Percentiles rank a stretch among this genome's conserved stretches.
Evolutionary conservation across 2,329 filamentous ascomycete species (phyloP).

Genomic region (Coniella lustricola): DNA sequence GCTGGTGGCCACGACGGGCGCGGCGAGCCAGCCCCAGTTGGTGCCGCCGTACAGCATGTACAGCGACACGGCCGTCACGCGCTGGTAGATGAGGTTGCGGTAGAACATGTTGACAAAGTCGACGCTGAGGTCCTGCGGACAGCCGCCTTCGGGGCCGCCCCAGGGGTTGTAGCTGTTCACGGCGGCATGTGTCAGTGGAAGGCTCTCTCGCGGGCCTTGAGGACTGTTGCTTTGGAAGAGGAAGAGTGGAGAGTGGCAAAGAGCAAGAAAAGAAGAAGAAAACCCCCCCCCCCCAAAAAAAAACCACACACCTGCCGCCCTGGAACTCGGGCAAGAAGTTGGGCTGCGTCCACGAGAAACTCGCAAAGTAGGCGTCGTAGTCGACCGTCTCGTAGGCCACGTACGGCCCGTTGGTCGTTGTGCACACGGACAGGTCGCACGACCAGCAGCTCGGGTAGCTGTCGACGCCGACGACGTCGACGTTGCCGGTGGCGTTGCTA

Average conservation of each 20-base stretch:
- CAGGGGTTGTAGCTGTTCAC: conserved; percentile 52
- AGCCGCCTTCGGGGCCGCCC: conserved; percentile 52
- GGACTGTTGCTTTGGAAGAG: no score
- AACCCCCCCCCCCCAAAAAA: no score
- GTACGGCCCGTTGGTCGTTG: conserved; percentile 51
- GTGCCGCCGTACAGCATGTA: conserved; percentile 63
- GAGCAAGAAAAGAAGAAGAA: not conserved
- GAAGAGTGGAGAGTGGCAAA: no score
- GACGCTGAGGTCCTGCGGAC: conserved; percentile 44
- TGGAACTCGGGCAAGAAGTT: conserved; percentile 54
- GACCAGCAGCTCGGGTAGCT: conserved; percentile 54
- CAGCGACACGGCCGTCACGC: conserved; percentile 51
- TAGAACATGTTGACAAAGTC: conserved; percentile 61
- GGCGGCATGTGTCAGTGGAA: no score
- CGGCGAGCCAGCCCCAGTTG: conserved; percentile 53
- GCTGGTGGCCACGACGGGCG: conserved; percentile 50
- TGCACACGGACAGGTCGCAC: conserved; percentile 55
- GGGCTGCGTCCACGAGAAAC: conserved; percentile 35
- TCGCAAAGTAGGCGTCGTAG: conserved; percentile 23
- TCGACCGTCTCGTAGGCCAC: conserved; percentile 38
- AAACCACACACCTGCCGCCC: conserved; percentile 26
- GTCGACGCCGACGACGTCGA: conserved; percentile 47
- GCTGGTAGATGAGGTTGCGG: conserved; percentile 52
- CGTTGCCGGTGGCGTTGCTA: conserved; percentile 46
- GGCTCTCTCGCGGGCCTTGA: no score